Evolutionary conservation across 371 early-diverging fungal species (phyloP), one percentile per base, ranked within the genome.

Genomic region (Phascolomyces articulosus): DNA sequence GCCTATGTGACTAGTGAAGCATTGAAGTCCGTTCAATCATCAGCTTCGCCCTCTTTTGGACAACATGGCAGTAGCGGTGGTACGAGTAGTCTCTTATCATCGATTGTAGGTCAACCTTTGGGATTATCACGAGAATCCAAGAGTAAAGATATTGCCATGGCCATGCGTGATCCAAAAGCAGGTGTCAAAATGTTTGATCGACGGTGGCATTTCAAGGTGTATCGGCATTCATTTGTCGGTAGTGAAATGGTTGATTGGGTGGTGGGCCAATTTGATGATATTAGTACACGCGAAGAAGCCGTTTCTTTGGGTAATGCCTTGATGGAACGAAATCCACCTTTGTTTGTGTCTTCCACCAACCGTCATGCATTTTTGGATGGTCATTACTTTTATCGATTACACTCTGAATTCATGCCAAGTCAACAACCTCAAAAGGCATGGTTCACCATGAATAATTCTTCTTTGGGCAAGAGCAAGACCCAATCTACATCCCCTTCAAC

Each of bases 171-270:
- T 63, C 87, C 90, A 0, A 66, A 73, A 20, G 77, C 76, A 1
- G 96, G 97, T 0, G 61, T 96, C 38, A 72, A 82, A 26, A 84
- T 96, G 28, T 84, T 84, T 70, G 93, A 96, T 68, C 79, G 94
- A 20, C 85, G 94, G 20, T 98, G 99, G 99, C 97, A 97, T 75
- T 87, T 92, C 63, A 76, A 82, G 24, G 68, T 90, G 41, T 95
- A 91, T 73, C 82, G 85, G 34, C 81, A 86, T 48, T 90, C 91
- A 0, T 94, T 97, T 68, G 76, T 93, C 38, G 98, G 98, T 27
- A 87, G 83, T 44, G 97, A 98, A 63, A 82, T 88, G 56, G 94
- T 97, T 0, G 95, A 97, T 62, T 98, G 97, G 97, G 66, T 96
- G 31, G 77, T 96, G 49, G 72, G 84, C 28, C 87, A 86, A 47